Evolutionary conservation across 306 rosid genomes (phyloP).

Genomic region (Crotalaria pallida): DNA sequence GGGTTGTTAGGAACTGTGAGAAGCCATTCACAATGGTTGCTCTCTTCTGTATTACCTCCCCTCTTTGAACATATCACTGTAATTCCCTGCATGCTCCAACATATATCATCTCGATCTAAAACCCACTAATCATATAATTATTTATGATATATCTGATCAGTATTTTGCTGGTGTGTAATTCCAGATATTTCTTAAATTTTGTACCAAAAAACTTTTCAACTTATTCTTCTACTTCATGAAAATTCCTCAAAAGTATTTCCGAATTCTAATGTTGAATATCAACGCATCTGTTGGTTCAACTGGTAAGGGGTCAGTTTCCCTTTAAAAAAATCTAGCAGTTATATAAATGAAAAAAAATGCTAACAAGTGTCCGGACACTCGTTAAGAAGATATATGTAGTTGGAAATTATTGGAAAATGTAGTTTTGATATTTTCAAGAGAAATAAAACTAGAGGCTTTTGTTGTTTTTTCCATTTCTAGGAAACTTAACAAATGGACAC

Average conservation of each 20-base stretch:
- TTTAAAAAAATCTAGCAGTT: too few relatives aligned
- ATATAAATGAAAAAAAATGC: too few relatives aligned
- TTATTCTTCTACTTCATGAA: not conserved
- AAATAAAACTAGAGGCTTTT: too few relatives aligned
- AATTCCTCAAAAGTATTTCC: not conserved
- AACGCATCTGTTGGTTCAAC: too few relatives aligned
- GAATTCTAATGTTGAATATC: too few relatives aligned
- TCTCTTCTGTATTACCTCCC: slow-evolving; percentile 63
- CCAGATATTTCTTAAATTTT: not conserved
- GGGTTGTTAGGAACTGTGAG: slow-evolving; percentile 58
- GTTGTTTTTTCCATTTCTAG: too few relatives aligned
- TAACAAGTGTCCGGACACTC: too few relatives aligned
- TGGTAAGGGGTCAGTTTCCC: too few relatives aligned
- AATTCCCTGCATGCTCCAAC: slow-evolving; percentile 56
- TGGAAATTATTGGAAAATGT: too few relatives aligned
- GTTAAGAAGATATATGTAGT: too few relatives aligned
- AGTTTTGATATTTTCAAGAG: too few relatives aligned
- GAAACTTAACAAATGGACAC: too few relatives aligned
- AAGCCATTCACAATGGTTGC: slow-evolving; percentile 81
- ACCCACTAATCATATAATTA: not conserved
- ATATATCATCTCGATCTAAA: not conserved
- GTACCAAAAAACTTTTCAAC: not conserved
- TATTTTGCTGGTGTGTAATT: not conserved
- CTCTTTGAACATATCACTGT: slow-evolving; percentile 64
- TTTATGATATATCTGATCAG: not conserved